Evolutionary conservation across 495 filamentous ascomycete species (phyloP).

Genomic region (Monascus purpureus): DNA sequence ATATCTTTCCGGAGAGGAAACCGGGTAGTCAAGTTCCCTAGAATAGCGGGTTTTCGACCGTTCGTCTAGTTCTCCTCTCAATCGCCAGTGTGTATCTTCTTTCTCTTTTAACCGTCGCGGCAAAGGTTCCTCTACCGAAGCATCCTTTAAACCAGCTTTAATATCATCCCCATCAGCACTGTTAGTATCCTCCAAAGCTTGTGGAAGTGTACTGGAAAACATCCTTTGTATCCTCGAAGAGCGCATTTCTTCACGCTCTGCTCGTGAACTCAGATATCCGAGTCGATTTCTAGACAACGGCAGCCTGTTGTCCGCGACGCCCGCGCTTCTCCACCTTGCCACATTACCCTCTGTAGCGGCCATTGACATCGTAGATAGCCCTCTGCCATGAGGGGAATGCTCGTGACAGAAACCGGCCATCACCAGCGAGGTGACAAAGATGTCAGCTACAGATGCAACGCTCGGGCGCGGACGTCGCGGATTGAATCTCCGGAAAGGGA

Average conservation of each 20-base stretch:
- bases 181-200: conserved; percentile 3
- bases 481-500: conserved; percentile 21
- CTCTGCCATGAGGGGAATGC: conserved; percentile 29
- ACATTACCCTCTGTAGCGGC: conserved; percentile 4
- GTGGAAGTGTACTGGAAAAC: conserved; percentile 17
- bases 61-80: neutral
- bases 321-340: conserved; percentile 8
- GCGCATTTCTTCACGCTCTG: conserved; percentile 6
- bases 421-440: conserved; percentile 53
- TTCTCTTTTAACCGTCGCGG: neutral
- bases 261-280: conserved; percentile 9
- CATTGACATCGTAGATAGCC: conserved; percentile 15
- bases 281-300: conserved; percentile 8
- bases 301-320: conserved; percentile 4
- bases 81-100: neutral
- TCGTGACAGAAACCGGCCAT: conserved; percentile 47
- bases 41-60: neutral
- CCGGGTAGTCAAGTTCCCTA: neutral
- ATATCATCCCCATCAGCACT: neutral
- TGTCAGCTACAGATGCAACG: conserved; percentile 29
- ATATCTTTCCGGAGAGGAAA: neutral
- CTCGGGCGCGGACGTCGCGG: conserved; percentile 27
- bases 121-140: neutral
- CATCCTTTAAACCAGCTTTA: neutral
- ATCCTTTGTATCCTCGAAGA: conserved; percentile 15